Base-by-base conservation (phyloP, 768 basidiomycete genomes). In the Suillus brevipes region DNA sequence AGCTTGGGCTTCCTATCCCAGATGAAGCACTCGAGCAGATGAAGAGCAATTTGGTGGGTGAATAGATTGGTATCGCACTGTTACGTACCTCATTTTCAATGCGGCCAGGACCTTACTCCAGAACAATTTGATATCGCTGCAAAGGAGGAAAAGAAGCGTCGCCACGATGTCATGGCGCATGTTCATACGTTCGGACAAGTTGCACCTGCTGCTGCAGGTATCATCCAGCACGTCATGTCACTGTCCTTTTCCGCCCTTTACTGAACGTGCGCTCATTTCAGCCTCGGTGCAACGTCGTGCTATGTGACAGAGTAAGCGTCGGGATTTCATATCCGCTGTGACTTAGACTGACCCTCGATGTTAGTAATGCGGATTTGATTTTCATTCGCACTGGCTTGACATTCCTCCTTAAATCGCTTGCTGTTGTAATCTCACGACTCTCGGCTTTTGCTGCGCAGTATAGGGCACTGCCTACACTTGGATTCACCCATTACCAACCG, bases 101-200 rank as follows among this genome's bases (percentile, higher is more conserved):
- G 4, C n/a, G 64, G 42, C 14, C 70, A 96, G 95, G 76, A 90
- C 55, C 79, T 99, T 37, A 94, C 95, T 63, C 89, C 87, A 13
- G 87, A 90, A 57, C 97, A 99, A 79, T 97, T 99, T 73, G 90
- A 89, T 68, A 83, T 92, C 61, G 97, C 97, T 2, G 96, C 95
- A 0, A 80, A 85, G 63, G 97, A 99, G 77, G 97, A 99, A 80
- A 99, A 97, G 82, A 97, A 95, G 79, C 82, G 97, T 31, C 85
- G 97, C 14, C 97, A 99, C 80, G 97, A 99, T 78, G 97, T 99
- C 52, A 99, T 99, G 97, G 97, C 97, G 0, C 97, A 99, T 73
- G 97, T 99, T 52, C 95, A 99, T 79, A 97, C 96, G 4, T 99
- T 98, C 75, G 96, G 96, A 6, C 85, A 84, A 53, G 91, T 96